Conservation (phyloP, 1,284 basidiomycete genomes). For the Cutaneotrichosporon daszewskae region DNA sequence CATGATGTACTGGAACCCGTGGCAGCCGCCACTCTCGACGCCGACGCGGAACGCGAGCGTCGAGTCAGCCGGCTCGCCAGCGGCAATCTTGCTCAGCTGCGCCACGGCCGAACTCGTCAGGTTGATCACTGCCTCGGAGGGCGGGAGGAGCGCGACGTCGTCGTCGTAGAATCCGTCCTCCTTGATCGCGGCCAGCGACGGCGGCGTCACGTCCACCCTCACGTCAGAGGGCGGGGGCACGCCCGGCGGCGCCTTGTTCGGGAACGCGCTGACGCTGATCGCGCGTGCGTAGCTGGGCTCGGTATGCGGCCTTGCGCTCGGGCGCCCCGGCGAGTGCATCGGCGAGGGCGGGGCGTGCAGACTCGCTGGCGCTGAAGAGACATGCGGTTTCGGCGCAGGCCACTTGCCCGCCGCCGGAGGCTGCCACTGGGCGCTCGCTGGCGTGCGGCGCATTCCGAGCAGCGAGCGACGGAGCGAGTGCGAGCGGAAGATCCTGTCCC, state of each 20-base stretch:
- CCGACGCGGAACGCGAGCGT: slow-evolving; percentile 48
- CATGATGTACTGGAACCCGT: slow-evolving; percentile 57
- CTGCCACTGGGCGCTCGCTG: too few relatives aligned
- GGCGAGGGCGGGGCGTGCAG: too few relatives aligned
- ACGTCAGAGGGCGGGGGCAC: background rate
- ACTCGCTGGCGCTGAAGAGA: too few relatives aligned
- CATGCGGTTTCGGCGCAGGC: too few relatives aligned
- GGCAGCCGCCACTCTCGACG: slow-evolving; percentile 56
- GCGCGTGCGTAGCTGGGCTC: too few relatives aligned
- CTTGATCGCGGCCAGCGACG: slow-evolving; percentile 37
- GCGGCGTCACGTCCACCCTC: slow-evolving; percentile 27
- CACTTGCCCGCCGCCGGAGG: too few relatives aligned
- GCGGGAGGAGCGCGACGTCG: slow-evolving; percentile 39
- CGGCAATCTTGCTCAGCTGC: slow-evolving; percentile 44
- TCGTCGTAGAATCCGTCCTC: slow-evolving; percentile 39
- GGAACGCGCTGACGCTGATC: too few relatives aligned
- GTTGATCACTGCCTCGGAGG: slow-evolving; percentile 29
- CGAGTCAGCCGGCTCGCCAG: slow-evolving; percentile 41
- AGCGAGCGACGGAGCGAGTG: slow-evolving; percentile 8
- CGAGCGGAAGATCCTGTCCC: slow-evolving; percentile 19
- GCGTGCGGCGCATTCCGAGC: slow-evolving; percentile 12
- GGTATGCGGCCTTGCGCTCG: too few relatives aligned
- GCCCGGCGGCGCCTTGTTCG: too few relatives aligned
- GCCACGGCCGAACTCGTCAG: slow-evolving; percentile 41
- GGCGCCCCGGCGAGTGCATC: too few relatives aligned